Conservation (phyloP, 2,329 filamentous ascomycete genomes). For the Thelonectria blattea region DNA sequence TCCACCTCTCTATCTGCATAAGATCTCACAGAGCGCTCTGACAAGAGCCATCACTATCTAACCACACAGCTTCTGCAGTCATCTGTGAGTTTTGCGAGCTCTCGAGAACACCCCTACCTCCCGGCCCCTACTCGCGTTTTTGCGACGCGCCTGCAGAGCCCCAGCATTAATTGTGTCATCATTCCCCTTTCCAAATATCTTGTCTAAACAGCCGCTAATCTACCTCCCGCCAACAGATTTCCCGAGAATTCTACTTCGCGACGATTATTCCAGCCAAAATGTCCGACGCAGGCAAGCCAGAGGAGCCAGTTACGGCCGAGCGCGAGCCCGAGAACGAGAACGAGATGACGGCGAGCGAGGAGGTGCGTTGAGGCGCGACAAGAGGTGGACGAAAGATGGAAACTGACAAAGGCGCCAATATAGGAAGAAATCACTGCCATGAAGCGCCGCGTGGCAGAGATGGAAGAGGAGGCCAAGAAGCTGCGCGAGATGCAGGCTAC, state of each 20-base stretch:
- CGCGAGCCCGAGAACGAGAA: conserved; percentile 40
- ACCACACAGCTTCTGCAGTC: neutral
- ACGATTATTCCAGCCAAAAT: conserved; percentile 29
- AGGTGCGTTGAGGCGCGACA: conserved; percentile 44
- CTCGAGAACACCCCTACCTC: neutral
- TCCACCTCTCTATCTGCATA: conserved; percentile 1
- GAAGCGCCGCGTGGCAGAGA: conserved; percentile 86
- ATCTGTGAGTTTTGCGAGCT: conserved; percentile 8
- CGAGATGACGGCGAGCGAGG: conserved; percentile 42
- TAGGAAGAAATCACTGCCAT: conserved; percentile 85
- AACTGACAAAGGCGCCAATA: conserved; percentile 47
- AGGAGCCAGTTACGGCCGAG: conserved; percentile 40
- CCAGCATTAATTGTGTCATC: conserved; percentile 5
- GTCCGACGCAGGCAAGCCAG: conserved; percentile 43
- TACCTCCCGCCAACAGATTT: conserved; percentile 6
- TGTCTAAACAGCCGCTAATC: conserved; percentile 20
- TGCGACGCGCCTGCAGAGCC: conserved; percentile 18
- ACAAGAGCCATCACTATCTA: neutral
- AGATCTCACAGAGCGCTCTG: neutral
- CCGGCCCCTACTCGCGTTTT: conserved; percentile 16
- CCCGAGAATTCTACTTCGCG: conserved; percentile 5
- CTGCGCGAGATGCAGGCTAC: conserved; percentile 85
- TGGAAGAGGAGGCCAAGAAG: conserved; percentile 89
- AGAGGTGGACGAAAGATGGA: conserved; percentile 38
- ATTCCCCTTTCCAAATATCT: conserved; percentile 4